Conservation (phyloP, 768 basidiomycete species). For the Lactifluus hygrophoroides region DNA sequence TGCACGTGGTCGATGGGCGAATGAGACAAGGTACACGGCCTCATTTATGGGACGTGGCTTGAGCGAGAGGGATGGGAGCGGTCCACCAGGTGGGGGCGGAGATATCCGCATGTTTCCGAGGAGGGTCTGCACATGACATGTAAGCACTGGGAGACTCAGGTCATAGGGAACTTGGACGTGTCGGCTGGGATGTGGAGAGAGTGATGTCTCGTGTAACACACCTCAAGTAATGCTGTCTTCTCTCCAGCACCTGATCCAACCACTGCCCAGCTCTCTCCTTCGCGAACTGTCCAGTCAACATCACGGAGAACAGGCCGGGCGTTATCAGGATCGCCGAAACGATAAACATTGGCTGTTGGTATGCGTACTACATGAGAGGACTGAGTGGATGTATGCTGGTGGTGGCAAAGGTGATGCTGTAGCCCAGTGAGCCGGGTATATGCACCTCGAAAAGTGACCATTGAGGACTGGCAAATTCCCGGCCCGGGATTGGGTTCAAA, state of each 20-base stretch:
- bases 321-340: slow-evolving; percentile 47
- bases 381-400: not conserved
- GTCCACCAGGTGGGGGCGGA: slow-evolving; percentile 56
- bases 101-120: slow-evolving; percentile 63
- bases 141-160: not conserved
- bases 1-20: slow-evolving; percentile 49
- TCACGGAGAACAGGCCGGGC: slow-evolving; percentile 40
- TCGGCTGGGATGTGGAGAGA: not conserved
- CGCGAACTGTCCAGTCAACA: slow-evolving; percentile 50
- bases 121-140: slow-evolving; percentile 39
- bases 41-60: slow-evolving; percentile 33
- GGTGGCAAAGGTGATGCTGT: not conserved
- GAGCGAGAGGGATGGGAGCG: slow-evolving; percentile 65
- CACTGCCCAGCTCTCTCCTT: slow-evolving; percentile 68
- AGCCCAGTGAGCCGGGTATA: too few relatives aligned
- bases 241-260: slow-evolving; percentile 57
- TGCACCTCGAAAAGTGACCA: too few relatives aligned
- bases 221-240: slow-evolving; percentile 58
- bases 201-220: slow-evolving; percentile 27
- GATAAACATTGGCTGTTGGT: slow-evolving; percentile 44
- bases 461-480: too few relatives aligned
- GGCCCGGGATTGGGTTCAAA: too few relatives aligned
- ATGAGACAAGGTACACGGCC: slow-evolving; percentile 51
- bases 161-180: not conserved
- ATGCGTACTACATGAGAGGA: slow-evolving; percentile 24